Evolutionary conservation across 2,329 filamentous ascomycete species (phyloP), one percentile per base, ranked within the genome.

Genomic region (Aspergillus pseudonomiae): DNA sequence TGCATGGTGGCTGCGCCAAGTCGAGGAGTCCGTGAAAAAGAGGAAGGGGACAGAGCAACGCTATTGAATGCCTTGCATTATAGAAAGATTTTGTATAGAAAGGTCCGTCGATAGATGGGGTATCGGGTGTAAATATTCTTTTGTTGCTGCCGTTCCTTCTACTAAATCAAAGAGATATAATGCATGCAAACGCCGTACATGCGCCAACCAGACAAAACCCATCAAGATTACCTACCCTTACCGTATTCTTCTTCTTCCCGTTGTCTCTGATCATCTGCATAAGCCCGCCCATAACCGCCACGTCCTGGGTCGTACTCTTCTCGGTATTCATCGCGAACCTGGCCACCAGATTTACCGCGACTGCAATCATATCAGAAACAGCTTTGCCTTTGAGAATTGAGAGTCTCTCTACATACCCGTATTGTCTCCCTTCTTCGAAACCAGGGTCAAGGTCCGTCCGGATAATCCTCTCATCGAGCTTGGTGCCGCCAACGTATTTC

Each of bases 401-500:
- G 54, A 36, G 50, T 12, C 21, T 56, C 48, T 56, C 14, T 6
- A 64, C 82, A 58, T 81, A 85, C 80, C 93, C 95, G 77, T 97
- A 99, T 81, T 99, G 95, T 65, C 95, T 88, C 7, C 95, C 95
- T 82, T 99, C 95, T 70, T 94, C 89, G 71, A 99, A 99, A 2
- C 95, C 95, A 36, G 96, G 94, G 75, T 99, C 95, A 56, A 98
- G 80, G 81, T 99, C 95, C 28, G 94, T 97, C 64, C 95, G 87
- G 75, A 99, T 97, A 75, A 99, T 90, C 71, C 95, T 89, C 84
- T 99, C 95, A 78, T 99, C 95, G 53, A 99, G 87, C 83, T 99
- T 99, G 41, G 95, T 99, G 63, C 95, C 95, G 61, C 95, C 95
- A 73, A 99, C 90, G 78, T 98, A 99, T 81, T 98, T 99, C 89